These are phyloP conservation scores for Coniella lustricola DNA, from an alignment of 2,329 filamentous ascomycete species.

Conservation along the genomic window DNA sequence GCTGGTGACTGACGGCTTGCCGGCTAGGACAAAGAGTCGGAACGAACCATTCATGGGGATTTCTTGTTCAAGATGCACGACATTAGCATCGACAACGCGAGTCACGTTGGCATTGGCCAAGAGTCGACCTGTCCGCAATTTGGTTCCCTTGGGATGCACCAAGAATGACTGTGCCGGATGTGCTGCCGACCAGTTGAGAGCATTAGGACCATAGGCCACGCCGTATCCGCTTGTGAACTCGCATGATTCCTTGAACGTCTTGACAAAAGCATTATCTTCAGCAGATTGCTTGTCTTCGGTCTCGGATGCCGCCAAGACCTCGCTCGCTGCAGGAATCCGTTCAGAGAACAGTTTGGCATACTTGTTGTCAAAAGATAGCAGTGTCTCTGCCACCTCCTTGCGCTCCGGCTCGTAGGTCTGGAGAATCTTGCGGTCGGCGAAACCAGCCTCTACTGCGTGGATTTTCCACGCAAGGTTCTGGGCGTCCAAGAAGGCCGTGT, in stretches of 20 bases:
- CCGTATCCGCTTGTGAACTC: slow-evolving; percentile 92
- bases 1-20: slow-evolving; percentile 51
- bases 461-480: slow-evolving; percentile 96
- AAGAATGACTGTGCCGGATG: slow-evolving; percentile 66
- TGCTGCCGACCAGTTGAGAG: slow-evolving; percentile 71
- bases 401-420: slow-evolving; percentile 83
- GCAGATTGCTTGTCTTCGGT: slow-evolving; percentile 1
- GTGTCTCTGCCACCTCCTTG: slow-evolving; percentile 73
- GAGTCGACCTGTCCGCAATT: slow-evolving; percentile 65
- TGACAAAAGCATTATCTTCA: slow-evolving; percentile 73
- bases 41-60: slow-evolving; percentile 84
- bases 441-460: slow-evolving; percentile 78
- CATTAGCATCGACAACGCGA: slow-evolving; percentile 79
- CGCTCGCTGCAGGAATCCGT: slow-evolving; percentile 62
- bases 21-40: slow-evolving; percentile 81
- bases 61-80: slow-evolving; percentile 84
- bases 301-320: slow-evolving; percentile 60
- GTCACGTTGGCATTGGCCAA: slow-evolving; percentile 77
- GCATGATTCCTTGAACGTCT: slow-evolving; percentile 84
- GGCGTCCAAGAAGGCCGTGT: slow-evolving; percentile 72
- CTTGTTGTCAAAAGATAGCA: slow-evolving; percentile 79
- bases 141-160: slow-evolving; percentile 59
- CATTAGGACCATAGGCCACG: slow-evolving; percentile 75
- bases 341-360: slow-evolving; percentile 88
- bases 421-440: slow-evolving; percentile 67